Base-by-base conservation (phyloP, 495 filamentous ascomycete species). In the Trichoderma orchidacearum region DNA sequence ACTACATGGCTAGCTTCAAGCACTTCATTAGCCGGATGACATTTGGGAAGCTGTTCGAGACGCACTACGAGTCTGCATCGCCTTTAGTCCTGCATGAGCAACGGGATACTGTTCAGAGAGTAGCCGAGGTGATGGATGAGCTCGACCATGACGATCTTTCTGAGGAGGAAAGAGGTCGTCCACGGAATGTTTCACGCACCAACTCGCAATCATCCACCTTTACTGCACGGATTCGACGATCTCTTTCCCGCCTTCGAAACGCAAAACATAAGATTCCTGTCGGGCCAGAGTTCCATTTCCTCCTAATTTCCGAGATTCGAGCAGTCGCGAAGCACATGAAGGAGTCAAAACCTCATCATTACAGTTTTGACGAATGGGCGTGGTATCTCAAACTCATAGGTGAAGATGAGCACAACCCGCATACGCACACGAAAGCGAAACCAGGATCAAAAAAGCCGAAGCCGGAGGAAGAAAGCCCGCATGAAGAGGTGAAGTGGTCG, bases 291-390 rank as follows among this genome's bases (percentile, higher is more conserved):
- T 87, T 88, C 60, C 83, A 85, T 59, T 80, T 80, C 57, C 64
- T 81, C 0, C 70, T 95, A 0, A 80, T 86, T 54, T 75, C 76
- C 30, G 89, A 91, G 63, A 78, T 90, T 31, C 70, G 76, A 18
- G 80, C 79, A 30, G 75, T 94, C 25, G 83, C 83, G 57, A 71
- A 78, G 21, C 82, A 90, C 64, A 60, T 89, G 18, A 71, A 77
- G 18, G 72, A 71, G 35, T 71, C 69, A 17, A 80, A 83, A 7
- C 77, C 81, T 0, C 80, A 82, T 51, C 78, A 83, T 64, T 95
- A 92, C 66, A 76, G 78, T 13, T 94, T 87, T 64, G 70, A 82
- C 8, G 88, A 94, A 64, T 95, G 90, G 90, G 80, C 82, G 8
- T 88, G 83, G 70, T 94, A 83, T 63, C 77, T 95, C 18, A 76